Conservation (phyloP, 306 rosid species). For the Delonix regia region DNA sequence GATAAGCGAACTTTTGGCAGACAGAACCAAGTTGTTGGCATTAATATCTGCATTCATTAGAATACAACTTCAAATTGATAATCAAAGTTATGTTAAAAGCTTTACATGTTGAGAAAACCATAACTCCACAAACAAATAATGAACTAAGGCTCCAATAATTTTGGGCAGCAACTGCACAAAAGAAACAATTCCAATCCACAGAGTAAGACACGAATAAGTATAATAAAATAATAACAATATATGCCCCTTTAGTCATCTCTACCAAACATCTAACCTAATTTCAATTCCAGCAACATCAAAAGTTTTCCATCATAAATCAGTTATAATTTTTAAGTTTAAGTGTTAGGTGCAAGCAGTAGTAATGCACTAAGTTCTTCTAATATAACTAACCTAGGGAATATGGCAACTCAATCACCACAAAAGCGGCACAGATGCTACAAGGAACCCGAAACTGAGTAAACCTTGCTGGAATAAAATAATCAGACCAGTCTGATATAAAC, state of each 20-base stretch:
- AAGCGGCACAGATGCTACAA: not conserved
- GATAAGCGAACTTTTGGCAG: constrained; percentile 82
- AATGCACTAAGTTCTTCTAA: not conserved
- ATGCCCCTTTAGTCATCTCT: not conserved
- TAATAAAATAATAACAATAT: not conserved
- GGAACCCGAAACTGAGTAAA: not conserved
- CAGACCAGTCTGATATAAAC: not conserved
- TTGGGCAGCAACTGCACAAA: not conserved
- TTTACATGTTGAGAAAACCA: constrained; percentile 6
- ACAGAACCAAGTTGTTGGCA: constrained; percentile 69
- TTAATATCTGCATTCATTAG: constrained; percentile 58
- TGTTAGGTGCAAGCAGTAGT: not conserved
- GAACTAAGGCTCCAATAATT: not conserved
- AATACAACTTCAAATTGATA: constrained; percentile 19
- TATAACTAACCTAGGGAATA: not conserved
- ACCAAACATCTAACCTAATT: not conserved
- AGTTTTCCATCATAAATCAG: no score
- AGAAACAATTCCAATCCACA: not conserved
- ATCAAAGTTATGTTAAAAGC: constrained; percentile 10
- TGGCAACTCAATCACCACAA: not conserved
- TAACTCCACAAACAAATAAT: constrained; percentile 2
- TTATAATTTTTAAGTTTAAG: not conserved
- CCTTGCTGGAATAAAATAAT: not conserved
- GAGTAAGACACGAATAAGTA: not conserved
- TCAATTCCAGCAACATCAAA: not conserved